Percentiles rank a stretch among this genome's conserved stretches.
These are phyloP conservation scores for Pharus latifolius DNA, from an alignment of 176 grass and related monocot genomes.

Conservation along the genomic window DNA sequence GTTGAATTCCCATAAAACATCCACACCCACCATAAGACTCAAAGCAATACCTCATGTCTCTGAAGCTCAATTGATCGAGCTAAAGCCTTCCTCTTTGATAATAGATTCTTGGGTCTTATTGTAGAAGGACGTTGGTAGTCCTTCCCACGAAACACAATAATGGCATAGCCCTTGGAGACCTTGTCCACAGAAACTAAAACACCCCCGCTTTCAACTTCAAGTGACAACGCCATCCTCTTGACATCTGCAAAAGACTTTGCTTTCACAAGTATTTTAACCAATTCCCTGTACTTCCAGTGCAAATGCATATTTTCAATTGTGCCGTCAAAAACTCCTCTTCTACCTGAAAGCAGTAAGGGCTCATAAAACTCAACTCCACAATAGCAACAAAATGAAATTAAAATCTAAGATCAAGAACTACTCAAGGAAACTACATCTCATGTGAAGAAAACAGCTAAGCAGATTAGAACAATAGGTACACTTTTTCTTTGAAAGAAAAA, in stretches of 20 bases:
- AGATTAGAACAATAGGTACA: conserved; percentile 5
- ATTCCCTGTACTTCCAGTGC: conserved; percentile 97
- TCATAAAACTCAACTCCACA: background rate
- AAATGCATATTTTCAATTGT: conserved; percentile 97
- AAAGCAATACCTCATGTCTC: conserved; percentile 57
- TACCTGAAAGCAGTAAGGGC: conserved; percentile 34
- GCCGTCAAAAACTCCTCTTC: conserved; percentile 92
- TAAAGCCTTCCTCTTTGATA: conserved; percentile 82
- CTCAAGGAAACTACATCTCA: background rate
- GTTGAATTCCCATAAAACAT: background rate
- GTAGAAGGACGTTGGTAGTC: conserved; percentile 50
- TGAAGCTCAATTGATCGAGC: conserved; percentile 86
- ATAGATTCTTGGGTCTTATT: conserved; percentile 67
- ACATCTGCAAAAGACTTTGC: conserved; percentile 65
- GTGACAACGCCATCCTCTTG: conserved; percentile 56
- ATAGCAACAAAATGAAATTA: background rate
- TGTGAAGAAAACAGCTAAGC: background rate
- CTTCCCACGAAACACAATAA: conserved; percentile 74
- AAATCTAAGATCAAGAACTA: background rate
- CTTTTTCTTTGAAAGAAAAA: background rate
- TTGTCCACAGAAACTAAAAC: conserved; percentile 88
- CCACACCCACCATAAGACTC: background rate
- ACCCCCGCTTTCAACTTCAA: conserved; percentile 86
- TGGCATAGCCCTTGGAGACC: conserved; percentile 85
- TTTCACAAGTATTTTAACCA: conserved; percentile 81